Percentiles rank a stretch among this genome's conserved stretches.
These are phyloP conservation scores for Leccinum aurantiacum DNA, from an alignment of 768 basidiomycete species.

Conservation along the genomic window DNA sequence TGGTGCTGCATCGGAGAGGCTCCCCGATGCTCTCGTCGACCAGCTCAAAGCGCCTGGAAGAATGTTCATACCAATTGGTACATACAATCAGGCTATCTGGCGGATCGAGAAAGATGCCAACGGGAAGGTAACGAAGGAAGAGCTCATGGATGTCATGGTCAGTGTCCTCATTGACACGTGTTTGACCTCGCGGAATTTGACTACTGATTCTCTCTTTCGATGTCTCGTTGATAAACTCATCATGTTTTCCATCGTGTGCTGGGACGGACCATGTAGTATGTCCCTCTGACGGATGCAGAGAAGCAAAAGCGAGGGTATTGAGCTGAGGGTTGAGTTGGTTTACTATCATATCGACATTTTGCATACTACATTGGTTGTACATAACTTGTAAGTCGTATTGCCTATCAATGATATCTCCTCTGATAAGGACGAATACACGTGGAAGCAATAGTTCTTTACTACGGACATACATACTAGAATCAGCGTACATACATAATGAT, in stretches of 20 bases:
- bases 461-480: not conserved
- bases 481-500: conserved; percentile 15
- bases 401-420: not conserved
- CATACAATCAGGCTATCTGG: conserved; percentile 55
- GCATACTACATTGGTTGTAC: no score
- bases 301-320: conserved; percentile 36
- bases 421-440: not conserved
- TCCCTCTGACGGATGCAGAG: conserved; percentile 66
- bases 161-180: conserved; percentile 26
- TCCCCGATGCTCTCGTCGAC: conserved; percentile 71
- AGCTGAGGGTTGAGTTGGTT: not conserved
- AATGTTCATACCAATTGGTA: conserved; percentile 94
- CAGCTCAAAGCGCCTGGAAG: conserved; percentile 75
- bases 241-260: not conserved
- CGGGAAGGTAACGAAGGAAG: conserved; percentile 61
- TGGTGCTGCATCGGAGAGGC: conserved; percentile 80
- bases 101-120: conserved; percentile 77
- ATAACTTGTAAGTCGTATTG: not conserved
- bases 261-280: conserved; percentile 45
- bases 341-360: no score
- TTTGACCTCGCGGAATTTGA: conserved; percentile 15
- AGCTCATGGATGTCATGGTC: conserved; percentile 82
- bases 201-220: conserved; percentile 6
- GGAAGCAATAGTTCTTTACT: not conserved
- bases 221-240: not conserved